Conservation (phyloP, 2,329 filamentous ascomycete species). For the Colletotrichum agaves region DNA sequence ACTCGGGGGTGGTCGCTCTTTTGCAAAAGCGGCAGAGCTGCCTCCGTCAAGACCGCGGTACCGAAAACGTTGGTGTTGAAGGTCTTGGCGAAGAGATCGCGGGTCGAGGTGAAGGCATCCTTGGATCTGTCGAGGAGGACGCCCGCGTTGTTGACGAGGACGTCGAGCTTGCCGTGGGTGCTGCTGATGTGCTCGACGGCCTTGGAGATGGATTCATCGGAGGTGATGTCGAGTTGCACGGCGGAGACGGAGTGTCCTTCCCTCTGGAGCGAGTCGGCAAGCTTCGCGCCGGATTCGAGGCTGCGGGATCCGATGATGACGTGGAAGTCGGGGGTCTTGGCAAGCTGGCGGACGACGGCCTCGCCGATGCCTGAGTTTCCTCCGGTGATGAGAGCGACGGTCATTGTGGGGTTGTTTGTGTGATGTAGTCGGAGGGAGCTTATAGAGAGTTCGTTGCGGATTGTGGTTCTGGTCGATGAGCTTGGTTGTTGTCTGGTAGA, state of each 20-base stretch:
- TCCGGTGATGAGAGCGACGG: slow-evolving; percentile 29
- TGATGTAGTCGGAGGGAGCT: background rate
- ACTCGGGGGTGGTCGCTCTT: slow-evolving; percentile 44
- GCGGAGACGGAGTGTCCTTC: slow-evolving; percentile 41
- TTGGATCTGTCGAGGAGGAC: slow-evolving; percentile 43
- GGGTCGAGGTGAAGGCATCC: slow-evolving; percentile 35
- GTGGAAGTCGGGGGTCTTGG: slow-evolving; percentile 43
- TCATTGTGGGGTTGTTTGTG: background rate
- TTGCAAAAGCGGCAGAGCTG: slow-evolving; percentile 44
- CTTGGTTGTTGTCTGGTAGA: background rate
- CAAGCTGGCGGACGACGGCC: slow-evolving; percentile 38
- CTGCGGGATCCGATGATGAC: slow-evolving; percentile 49
- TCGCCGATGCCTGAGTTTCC: slow-evolving; percentile 32
- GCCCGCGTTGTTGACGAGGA: slow-evolving; percentile 51
- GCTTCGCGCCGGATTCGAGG: slow-evolving; percentile 39
- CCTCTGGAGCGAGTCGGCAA: slow-evolving; percentile 41
- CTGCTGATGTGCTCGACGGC: slow-evolving; percentile 41
- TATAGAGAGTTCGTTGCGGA: no score
- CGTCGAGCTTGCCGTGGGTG: slow-evolving; percentile 45
- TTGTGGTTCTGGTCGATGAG: background rate
- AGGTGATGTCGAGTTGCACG: slow-evolving; percentile 44
- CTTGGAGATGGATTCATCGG: slow-evolving; percentile 42
- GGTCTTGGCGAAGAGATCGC: slow-evolving; percentile 49
- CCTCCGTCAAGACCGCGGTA: slow-evolving; percentile 43
- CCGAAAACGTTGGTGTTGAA: slow-evolving; percentile 53